These are phyloP conservation scores for Cyberlindnera galapagoensis DNA, from an alignment of 805 yeast genomes.

Conservation along the genomic window DNA sequence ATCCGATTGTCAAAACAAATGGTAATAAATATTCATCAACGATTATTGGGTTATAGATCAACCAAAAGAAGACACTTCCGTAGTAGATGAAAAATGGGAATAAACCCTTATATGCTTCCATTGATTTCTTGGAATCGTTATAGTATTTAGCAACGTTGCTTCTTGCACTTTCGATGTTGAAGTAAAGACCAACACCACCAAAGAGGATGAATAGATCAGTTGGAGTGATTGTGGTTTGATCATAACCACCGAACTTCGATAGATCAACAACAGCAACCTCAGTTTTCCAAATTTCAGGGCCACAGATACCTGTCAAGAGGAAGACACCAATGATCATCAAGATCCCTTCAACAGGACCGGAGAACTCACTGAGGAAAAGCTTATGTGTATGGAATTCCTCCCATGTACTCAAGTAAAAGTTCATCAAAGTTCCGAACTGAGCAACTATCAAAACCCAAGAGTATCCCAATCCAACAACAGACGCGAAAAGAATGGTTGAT, in stretches of 20 bases:
- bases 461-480: constrained; percentile 73
- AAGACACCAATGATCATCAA: constrained; percentile 52
- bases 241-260: constrained; percentile 9
- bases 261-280: constrained; percentile 32
- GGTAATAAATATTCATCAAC: constrained; percentile 39
- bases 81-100: constrained; percentile 51
- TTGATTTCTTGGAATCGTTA: constrained; percentile 22
- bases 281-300: constrained; percentile 61
- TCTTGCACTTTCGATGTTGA: constrained; percentile 65
- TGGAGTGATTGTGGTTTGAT: constrained; percentile 29
- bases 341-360: constrained; percentile 96
- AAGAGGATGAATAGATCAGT: constrained; percentile 39
- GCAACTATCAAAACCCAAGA: constrained; percentile 53
- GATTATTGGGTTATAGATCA: constrained; percentile 48
- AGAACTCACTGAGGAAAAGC: constrained; percentile 66
- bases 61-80: constrained; percentile 24
- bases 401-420: constrained; percentile 90
- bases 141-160: constrained; percentile 49
- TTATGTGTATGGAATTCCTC: constrained; percentile 91
- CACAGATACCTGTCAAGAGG: constrained; percentile 57
- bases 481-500: constrained; percentile 65
- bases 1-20: constrained; percentile 62
- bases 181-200: constrained; percentile 49
- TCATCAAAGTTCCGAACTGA: constrained; percentile 69
- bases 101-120: constrained; percentile 45